Evolutionary conservation across 2,329 filamentous ascomycete genomes (phyloP).

Genomic region (Epicoccum sorghinum): DNA sequence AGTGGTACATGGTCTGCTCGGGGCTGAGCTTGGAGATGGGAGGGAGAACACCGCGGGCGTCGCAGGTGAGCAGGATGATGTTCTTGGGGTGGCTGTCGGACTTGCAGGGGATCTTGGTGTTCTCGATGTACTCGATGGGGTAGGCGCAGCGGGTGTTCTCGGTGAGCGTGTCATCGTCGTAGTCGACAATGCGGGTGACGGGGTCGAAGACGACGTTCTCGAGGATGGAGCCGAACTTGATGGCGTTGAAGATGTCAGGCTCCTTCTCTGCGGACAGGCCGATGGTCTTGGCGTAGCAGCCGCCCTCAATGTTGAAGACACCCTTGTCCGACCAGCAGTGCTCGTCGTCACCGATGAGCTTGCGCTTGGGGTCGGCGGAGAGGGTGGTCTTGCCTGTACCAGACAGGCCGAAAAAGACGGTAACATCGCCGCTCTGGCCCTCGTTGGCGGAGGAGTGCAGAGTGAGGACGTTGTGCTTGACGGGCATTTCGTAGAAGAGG

Average conservation of each 20-base stretch:
- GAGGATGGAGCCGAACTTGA: slow-evolving; percentile 94
- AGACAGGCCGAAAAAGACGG: slow-evolving; percentile 98
- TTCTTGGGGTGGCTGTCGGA: slow-evolving; percentile 88
- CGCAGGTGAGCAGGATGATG: slow-evolving; percentile 98
- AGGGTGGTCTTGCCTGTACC: slow-evolving; percentile 99
- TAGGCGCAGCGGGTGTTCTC: slow-evolving; percentile 99
- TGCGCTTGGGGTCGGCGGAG: slow-evolving; percentile 94
- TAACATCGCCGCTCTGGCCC: slow-evolving; percentile 92
- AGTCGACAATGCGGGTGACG: slow-evolving; percentile 86
- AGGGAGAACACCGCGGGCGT: slow-evolving; percentile 94
- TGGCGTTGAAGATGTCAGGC: slow-evolving; percentile 95
- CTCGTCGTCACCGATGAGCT: slow-evolving; percentile 97
- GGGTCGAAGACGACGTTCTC: slow-evolving; percentile 99
- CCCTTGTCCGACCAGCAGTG: slow-evolving; percentile 98
- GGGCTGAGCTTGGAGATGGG: slow-evolving; percentile 96
- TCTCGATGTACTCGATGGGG: slow-evolving; percentile 98
- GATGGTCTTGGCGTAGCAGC: slow-evolving; percentile 99
- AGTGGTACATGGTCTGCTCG: slow-evolving; percentile 99
- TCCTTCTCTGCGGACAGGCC: slow-evolving; percentile 98
- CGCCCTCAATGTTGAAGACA: slow-evolving; percentile 99
- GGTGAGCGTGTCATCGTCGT: slow-evolving; percentile 91
- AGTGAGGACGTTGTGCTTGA: slow-evolving; percentile 98
- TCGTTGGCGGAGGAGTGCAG: slow-evolving; percentile 99
- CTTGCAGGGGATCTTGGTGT: slow-evolving; percentile 97
- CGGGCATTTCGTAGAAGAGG: slow-evolving; percentile 99